A percentile compares a stretch with the other conserved stretches of the same genome.
These are phyloP conservation scores for Dittrichia graveolens DNA, from an alignment of 129 eudicot genomes.

Conservation along the genomic window DNA sequence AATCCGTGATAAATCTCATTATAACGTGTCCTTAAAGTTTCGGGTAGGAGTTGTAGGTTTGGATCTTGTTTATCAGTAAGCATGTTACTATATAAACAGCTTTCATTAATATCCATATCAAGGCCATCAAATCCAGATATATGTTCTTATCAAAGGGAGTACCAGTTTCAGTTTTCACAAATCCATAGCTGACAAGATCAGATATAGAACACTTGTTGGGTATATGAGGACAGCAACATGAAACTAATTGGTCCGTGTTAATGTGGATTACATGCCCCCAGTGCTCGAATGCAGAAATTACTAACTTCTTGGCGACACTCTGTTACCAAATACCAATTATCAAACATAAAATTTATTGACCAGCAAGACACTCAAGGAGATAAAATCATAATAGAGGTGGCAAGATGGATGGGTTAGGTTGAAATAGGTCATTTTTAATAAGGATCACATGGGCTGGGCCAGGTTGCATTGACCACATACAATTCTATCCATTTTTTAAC, in stretches of 20 bases:
- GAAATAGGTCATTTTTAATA: not conserved
- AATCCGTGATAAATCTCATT: constrained; percentile 21
- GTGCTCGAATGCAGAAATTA: constrained; percentile 46
- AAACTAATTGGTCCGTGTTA: constrained; percentile 28
- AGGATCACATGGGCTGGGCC: not conserved
- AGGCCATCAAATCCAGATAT: not conserved
- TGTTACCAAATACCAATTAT: constrained; percentile 41
- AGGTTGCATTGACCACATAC: no score
- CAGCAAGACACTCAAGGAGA: no score
- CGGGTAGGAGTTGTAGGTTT: constrained; percentile 17
- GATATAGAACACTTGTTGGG: not conserved
- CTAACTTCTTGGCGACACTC: constrained; percentile 46
- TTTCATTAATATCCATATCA: constrained; percentile 16
- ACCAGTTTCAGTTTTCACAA: no score
- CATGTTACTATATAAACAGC: constrained; percentile 7
- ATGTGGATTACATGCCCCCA: constrained; percentile 36
- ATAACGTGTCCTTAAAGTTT: not conserved
- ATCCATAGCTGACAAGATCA: no score
- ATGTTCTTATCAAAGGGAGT: not conserved
- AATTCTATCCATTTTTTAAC: no score
- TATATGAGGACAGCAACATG: not conserved
- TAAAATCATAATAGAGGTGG: not conserved
- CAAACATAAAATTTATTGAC: not conserved
- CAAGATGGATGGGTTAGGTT: not conserved
- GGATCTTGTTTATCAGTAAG: constrained; percentile 1